A percentile compares a stretch with the other conserved stretches of the same genome.
These are phyloP conservation scores for Penicillium sp. DNA, from an alignment of 2,329 filamentous ascomycete genomes.

Conservation along the genomic window DNA sequence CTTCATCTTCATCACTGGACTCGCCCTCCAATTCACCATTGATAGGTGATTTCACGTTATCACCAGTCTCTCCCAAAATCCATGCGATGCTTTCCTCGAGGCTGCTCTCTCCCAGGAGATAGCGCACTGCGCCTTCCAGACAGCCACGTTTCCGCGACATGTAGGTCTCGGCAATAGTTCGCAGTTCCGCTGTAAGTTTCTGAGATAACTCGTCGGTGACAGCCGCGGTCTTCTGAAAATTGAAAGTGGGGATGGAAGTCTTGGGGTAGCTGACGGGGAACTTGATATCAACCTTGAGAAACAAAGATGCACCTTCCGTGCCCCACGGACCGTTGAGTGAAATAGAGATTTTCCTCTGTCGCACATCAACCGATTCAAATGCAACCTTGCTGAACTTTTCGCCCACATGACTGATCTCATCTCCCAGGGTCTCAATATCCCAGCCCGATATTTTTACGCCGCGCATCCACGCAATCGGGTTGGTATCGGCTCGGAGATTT, in stretches of 20 bases:
- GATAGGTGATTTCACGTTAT: conserved; percentile 52
- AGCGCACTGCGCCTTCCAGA: conserved; percentile 67
- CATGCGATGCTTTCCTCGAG: conserved; percentile 63
- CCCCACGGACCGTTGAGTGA: conserved; percentile 68
- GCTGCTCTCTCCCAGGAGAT: conserved; percentile 64
- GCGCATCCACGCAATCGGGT: conserved; percentile 69
- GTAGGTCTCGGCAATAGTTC: conserved; percentile 62
- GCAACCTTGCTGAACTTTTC: conserved; percentile 66
- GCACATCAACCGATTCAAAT: conserved; percentile 65
- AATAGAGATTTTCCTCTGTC: conserved; percentile 60
- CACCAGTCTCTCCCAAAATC: conserved; percentile 64
- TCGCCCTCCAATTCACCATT: conserved; percentile 62
- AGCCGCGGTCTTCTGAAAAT: conserved; percentile 63
- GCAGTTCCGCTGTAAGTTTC: conserved; percentile 58
- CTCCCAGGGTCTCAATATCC: conserved; percentile 62
- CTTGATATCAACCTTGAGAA: conserved; percentile 63
- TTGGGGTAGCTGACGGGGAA: conserved; percentile 65
- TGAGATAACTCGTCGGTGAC: conserved; percentile 59
- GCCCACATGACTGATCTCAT: conserved; percentile 67
- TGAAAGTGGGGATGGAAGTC: conserved; percentile 57
- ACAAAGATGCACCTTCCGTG: conserved; percentile 57
- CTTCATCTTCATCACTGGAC: conserved; percentile 81
- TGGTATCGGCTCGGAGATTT: conserved; percentile 57
- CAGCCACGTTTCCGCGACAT: conserved; percentile 60
- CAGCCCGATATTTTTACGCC: conserved; percentile 65